phyloP scores from a whole-genome alignment of 2,329 filamentous ascomycete species.

The Chrysoporthe puriensis region DNA sequence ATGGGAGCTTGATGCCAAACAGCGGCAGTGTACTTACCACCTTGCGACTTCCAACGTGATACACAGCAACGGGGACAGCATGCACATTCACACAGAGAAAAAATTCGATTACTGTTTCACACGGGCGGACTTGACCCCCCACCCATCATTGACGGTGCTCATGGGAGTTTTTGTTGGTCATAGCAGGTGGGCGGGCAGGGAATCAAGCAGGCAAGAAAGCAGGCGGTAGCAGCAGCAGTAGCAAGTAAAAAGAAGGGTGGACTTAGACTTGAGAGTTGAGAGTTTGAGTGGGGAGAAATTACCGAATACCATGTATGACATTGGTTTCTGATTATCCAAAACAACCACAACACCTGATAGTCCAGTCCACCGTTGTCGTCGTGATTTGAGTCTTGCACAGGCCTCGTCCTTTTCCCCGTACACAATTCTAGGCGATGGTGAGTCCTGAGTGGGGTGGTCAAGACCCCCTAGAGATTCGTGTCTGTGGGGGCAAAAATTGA shows the following conservation, averaged over 20 bases:
- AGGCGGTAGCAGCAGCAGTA: not conserved
- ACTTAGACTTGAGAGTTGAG: not conserved
- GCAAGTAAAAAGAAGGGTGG: not conserved
- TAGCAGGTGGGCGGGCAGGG: not conserved
- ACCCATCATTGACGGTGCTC: not conserved
- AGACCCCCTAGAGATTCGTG: no score
- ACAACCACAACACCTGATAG: not conserved
- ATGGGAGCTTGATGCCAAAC: not conserved
- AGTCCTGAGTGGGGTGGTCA: no score
- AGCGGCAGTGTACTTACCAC: not conserved
- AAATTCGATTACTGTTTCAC: not conserved
- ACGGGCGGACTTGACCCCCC: not conserved
- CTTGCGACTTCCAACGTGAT: slow-evolving; percentile 3
- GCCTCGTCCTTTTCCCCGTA: no score
- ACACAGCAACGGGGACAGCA: not conserved
- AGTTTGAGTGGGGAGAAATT: not conserved
- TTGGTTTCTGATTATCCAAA: slow-evolving; percentile 4
- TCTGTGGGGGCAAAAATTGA: no score
- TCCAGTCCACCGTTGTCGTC: not conserved
- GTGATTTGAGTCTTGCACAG: not conserved
- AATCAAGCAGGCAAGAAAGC: not conserved
- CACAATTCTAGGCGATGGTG: no score
- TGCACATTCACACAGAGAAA: not conserved
- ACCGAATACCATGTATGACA: slow-evolving; percentile 7
- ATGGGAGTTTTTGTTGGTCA: slow-evolving; percentile 5